Base-by-base conservation (phyloP, 306 rosid genomes). In the Begonia masoniana region DNA sequence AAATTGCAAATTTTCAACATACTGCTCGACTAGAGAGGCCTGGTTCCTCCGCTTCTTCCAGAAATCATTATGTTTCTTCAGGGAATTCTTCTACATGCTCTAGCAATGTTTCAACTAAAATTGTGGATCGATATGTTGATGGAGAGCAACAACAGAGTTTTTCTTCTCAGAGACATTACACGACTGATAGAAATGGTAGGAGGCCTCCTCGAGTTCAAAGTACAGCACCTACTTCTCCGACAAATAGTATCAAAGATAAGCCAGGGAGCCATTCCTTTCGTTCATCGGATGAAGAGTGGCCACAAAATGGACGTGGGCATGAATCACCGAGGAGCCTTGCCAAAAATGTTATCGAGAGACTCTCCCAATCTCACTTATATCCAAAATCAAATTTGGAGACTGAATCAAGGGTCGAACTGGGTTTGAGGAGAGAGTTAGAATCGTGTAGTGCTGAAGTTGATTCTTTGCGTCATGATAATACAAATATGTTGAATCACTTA, bases 401-500 rank as follows among this genome's bases (percentile, higher is more conserved):
- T 59, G 74, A 62, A 71, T 62, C 88, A 14, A 88, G 87, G 49
- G 77, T 83, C 56, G 99, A 91, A n/a, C n/a, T 74, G 54, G 76
- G 74, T 61, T 77, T 91, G 78, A 77, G 96, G 61, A 83, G 56
- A 70, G 94, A 86, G 67, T 61, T 86, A 68, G 88, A 91, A 16
- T 78, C 88, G 56, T 79, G n/a, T 52, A 74, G 75, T 73, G 65
- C 77, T 56, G 93, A 91, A 71, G 82, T 71, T 56, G 96, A 86
- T 69, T 79, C 99, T 68, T 94, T 91, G 66, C 85, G 96, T 53
- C 95, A 68, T 39, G 99, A 86, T 75, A 92, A 92, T 74, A 81
- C 81, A 54, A 64, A 57, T 51, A 70, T 92, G 50, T 59, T 86
- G 65, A 66, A 76, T 64, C 81, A 84, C 50, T 66, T 91, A 64